These are phyloP conservation scores for Obba rivulosa DNA, from an alignment of 768 basidiomycete genomes.

Conservation along the genomic window DNA sequence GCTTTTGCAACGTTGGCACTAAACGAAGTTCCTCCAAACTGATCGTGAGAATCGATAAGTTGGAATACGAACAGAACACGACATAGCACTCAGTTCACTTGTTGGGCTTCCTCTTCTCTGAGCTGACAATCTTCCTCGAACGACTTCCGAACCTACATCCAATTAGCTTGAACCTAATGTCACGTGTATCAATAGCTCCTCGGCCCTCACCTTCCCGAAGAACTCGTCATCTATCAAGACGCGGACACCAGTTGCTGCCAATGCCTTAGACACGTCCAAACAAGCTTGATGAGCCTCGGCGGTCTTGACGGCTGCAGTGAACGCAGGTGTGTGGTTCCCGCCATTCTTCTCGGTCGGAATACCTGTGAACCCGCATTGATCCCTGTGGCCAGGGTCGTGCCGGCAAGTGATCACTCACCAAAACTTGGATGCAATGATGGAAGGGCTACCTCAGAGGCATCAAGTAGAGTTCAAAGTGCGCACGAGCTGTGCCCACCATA, in stretches of 20 bases:
- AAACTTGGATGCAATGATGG: conserved; percentile 75
- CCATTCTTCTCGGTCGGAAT: conserved; percentile 70
- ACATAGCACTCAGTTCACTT: no score
- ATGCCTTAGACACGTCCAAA: conserved; percentile 61
- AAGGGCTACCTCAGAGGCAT: conserved; percentile 31
- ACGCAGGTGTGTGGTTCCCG: conserved; percentile 73
- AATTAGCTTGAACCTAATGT: background rate
- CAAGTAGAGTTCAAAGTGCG: no score
- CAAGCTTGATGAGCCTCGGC: conserved; percentile 59
- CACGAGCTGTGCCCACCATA: conserved; percentile 43
- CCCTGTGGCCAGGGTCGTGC: background rate
- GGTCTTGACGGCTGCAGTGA: conserved; percentile 59
- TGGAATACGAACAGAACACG: no score
- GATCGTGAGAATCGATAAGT: no score
- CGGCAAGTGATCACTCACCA: conserved; percentile 29
- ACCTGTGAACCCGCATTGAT: conserved; percentile 34
- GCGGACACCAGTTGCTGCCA: conserved; percentile 66
- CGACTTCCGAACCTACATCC: conserved; percentile 20
- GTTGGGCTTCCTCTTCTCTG: background rate
- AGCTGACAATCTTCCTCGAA: conserved; percentile 38
- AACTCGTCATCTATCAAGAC: conserved; percentile 66
- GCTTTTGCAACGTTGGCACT: no score
- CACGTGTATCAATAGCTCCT: no score
- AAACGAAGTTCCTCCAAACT: no score
- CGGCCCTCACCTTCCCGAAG: conserved; percentile 42